These are phyloP conservation scores for Aureobasidium sp. DNA, from an alignment of 2,329 filamentous ascomycete genomes.

Conservation along the genomic window DNA sequence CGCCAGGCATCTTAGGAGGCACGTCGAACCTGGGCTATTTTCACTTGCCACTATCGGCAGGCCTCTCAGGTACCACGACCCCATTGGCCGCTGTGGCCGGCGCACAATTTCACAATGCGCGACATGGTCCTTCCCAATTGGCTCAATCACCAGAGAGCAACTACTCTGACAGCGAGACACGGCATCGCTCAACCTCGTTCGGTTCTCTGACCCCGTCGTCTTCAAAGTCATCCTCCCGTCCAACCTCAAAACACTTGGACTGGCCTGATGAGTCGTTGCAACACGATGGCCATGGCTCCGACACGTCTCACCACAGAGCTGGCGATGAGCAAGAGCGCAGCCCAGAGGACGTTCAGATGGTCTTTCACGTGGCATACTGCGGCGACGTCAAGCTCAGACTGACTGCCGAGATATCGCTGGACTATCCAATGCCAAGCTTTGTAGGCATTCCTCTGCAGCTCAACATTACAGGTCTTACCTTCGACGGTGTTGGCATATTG, in stretches of 20 bases:
- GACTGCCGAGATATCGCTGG: conserved; percentile 89
- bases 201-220: conserved; percentile 43
- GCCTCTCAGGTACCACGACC: conserved; percentile 68
- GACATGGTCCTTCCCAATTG: conserved; percentile 14
- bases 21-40: conserved; percentile 77
- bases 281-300: conserved; percentile 15
- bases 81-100: conserved; percentile 74
- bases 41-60: conserved; percentile 65
- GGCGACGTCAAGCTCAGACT: conserved; percentile 82
- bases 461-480: conserved; percentile 89
- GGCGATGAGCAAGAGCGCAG: conserved; percentile 52
- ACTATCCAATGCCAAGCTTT: conserved; percentile 98
- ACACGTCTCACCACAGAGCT: background rate
- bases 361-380: conserved; percentile 82
- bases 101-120: conserved; percentile 51
- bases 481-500: conserved; percentile 88
- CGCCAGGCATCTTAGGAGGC: conserved; percentile 59
- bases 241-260: conserved; percentile 34
- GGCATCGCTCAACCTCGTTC: conserved; percentile 31
- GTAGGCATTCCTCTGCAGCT: conserved; percentile 91
- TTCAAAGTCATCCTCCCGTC: conserved; percentile 35
- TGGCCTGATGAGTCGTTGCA: conserved; percentile 20
- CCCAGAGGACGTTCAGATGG: conserved; percentile 83
- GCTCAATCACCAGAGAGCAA: conserved; percentile 10
- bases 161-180: conserved; percentile 30